Conservation (phyloP, 73 alveolate species). For the Stentor roeselii region DNA sequence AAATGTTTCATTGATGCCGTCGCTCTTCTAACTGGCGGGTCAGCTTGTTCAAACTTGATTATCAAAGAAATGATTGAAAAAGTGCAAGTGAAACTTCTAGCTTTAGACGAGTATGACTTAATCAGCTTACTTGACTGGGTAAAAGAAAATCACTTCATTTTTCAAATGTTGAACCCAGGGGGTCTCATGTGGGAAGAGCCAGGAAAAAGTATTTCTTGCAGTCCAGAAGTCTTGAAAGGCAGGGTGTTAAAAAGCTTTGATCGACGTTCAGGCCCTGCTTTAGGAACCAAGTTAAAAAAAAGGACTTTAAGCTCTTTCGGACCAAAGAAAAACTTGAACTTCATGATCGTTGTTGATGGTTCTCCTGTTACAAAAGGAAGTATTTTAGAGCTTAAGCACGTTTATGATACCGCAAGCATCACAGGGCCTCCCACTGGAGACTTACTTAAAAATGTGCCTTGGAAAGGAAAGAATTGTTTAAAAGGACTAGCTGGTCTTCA, state of each 20-base stretch:
- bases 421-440: background rate
- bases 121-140: background rate
- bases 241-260: too few species aligned
- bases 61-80: background rate
- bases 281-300: too few species aligned
- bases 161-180: background rate
- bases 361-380: background rate
- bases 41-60: background rate
- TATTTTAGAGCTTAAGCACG: background rate
- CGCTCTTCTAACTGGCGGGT: background rate
- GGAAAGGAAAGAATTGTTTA: background rate
- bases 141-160: background rate
- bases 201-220: too few species aligned
- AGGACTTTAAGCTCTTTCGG: background rate
- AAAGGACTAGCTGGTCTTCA: background rate
- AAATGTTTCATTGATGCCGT: background rate
- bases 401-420: background rate
- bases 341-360: background rate
- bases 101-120: background rate
- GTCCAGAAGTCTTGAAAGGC: too few species aligned
- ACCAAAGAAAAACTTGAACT: background rate
- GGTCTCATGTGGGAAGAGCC: too few species aligned
- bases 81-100: too few species aligned
- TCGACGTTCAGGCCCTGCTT: too few species aligned
- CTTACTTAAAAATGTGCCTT: background rate